Evolutionary conservation across 108 stramenopile genomes (phyloP).

Genomic region (Pseudonitzschia delicatissima): DNA sequence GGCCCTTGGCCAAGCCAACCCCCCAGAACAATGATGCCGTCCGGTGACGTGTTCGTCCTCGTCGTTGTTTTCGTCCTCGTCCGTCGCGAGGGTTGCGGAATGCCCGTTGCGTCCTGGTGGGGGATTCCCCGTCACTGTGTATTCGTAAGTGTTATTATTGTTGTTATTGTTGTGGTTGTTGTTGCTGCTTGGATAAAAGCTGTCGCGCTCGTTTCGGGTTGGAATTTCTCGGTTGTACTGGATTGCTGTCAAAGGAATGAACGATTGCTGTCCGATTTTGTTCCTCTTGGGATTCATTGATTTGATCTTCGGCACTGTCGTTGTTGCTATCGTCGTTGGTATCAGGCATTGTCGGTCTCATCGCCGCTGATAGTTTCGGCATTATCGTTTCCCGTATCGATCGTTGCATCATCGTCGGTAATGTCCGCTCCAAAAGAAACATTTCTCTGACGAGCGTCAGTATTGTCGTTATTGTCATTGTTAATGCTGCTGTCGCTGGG

Average conservation of each 20-base stretch:
- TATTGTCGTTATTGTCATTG: background rate
- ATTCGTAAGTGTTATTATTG: background rate
- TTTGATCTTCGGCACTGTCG: background rate
- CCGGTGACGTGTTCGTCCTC: conserved; percentile 42
- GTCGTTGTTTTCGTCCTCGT: conserved; percentile 44
- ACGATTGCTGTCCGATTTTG: background rate
- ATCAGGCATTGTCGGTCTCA: too few species aligned
- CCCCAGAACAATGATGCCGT: conserved; percentile 89
- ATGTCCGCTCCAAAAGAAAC: background rate
- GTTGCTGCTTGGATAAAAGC: background rate
- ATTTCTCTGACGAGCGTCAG: background rate
- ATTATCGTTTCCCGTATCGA: background rate
- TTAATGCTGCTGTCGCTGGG: background rate
- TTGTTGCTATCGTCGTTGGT: background rate
- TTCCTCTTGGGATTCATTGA: background rate
- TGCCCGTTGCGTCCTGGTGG: conserved; percentile 94
- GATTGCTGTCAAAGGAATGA: conserved; percentile 4
- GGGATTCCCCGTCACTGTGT: conserved; percentile 39
- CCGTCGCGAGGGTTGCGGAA: conserved; percentile 83
- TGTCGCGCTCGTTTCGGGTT: background rate
- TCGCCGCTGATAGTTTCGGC: background rate
- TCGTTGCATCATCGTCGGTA: background rate
- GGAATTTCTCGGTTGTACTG: conserved; percentile 1
- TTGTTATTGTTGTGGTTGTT: background rate
- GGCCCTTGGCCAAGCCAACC: conserved; percentile 91